phyloP scores from a whole-genome alignment of 2,329 filamentous ascomycete genomes.

The Aspergillus vadensis region DNA sequence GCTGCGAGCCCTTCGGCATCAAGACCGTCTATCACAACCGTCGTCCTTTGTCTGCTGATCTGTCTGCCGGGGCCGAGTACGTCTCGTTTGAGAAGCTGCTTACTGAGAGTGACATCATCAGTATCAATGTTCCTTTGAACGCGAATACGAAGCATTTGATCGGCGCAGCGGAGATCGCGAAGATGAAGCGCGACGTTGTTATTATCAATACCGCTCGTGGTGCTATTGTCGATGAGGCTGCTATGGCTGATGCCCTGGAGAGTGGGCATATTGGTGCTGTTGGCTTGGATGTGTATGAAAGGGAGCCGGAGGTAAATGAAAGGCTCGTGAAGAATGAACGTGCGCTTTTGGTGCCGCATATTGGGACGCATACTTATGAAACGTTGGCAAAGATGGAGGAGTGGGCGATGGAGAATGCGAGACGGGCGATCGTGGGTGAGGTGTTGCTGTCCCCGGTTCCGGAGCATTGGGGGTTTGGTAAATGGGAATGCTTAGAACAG shows the following conservation, averaged over 20 bases:
- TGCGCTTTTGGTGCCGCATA: conserved; percentile 13
- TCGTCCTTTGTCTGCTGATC: background rate
- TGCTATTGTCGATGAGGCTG: conserved; percentile 25
- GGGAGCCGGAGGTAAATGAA: conserved; percentile 13
- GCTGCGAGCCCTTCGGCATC: background rate
- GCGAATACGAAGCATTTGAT: background rate
- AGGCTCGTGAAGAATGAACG: conserved; percentile 6
- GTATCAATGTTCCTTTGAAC: background rate
- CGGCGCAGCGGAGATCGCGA: conserved; percentile 3
- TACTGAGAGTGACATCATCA: background rate
- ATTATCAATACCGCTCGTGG: conserved; percentile 40
- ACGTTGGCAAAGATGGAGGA: conserved; percentile 17
- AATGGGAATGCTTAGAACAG: no score
- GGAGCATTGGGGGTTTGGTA: background rate
- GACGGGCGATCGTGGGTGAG: background rate
- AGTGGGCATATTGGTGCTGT: conserved; percentile 6
- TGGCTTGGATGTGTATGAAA: conserved; percentile 15
- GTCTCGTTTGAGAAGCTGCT: background rate
- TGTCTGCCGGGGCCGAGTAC: background rate
- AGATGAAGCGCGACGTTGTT: conserved; percentile 40
- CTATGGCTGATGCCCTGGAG: background rate
- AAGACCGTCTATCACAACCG: background rate
- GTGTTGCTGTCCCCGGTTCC: background rate
- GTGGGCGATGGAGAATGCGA: conserved; percentile 14
- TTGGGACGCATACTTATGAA: conserved; percentile 13